Evolutionary conservation across 2,329 filamentous ascomycete species (phyloP), one percentile per base, ranked within the genome.

Genomic region (Torrubiellomyces zombiae): DNA sequence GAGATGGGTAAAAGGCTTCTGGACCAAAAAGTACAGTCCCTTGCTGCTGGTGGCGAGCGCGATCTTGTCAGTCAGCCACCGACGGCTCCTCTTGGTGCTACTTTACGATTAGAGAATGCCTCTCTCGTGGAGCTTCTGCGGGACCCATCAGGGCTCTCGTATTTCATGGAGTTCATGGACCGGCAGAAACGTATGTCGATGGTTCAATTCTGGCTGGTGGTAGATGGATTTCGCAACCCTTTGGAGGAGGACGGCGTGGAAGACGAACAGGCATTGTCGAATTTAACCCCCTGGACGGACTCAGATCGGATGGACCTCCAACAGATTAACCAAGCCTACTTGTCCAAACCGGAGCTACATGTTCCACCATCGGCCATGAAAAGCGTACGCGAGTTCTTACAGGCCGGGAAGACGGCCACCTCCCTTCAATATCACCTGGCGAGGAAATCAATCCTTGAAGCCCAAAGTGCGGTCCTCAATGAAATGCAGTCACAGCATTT

Each of bases 121-220:
- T 74, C 79, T 1, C 58, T 95, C 3, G 68, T 75, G 9, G 83
- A 95, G 35, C 63, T 98, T n/a, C 61, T 98, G 29, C 77, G 85
- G 37, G 83, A 91, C 48, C 70, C 89, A 3, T 78, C 86, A 1
- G 86, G 82, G 1, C 60, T 98, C 7, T 95, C 89, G 3, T 98
- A 93, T 46, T 95, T 98, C 54, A 98, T 98, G 89, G 89, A 98
- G 46, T 95, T 83, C 43, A 98, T 98, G 89, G 89, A 98, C 46
- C 74, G 89, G 20, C 78, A 85, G 44, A 65, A 67, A 10, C 60
- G 86, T 14, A 86, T 95, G 75, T 67, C 78, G 9, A 56, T 94
- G 23, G 85, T 98, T 5, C 89, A 98, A 42, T 98, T 95, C 49
- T 98, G 86, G 83, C 74, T 98, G 20, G 89, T 95, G 3, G 89